Percentiles rank a stretch among this genome's conserved stretches.
Evolutionary conservation across 2,329 filamentous ascomycete genomes (phyloP).

Genomic region (Mariannaea sp.): DNA sequence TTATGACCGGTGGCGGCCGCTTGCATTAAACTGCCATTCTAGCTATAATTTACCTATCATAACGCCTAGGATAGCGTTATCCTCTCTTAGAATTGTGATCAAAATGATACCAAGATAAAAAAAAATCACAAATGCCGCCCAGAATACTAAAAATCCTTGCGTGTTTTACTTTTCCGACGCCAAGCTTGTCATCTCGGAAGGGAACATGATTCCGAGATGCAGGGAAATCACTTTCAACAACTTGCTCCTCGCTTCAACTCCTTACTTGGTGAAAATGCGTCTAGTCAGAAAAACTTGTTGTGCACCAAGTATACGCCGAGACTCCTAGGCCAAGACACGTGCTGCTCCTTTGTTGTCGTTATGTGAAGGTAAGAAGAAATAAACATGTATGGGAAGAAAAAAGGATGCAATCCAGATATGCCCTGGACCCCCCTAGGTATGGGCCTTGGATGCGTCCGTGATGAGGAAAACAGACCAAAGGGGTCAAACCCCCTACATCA

Average conservation of each 20-base stretch:
- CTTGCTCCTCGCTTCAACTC: slow-evolving; percentile 11
- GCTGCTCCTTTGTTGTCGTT: slow-evolving; percentile 7
- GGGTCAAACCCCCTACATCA: too few species aligned
- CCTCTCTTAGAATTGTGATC: background rate
- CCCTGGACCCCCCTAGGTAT: too few species aligned
- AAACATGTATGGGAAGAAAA: background rate
- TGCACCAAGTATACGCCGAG: background rate
- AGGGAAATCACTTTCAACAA: slow-evolving; percentile 3
- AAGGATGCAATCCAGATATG: background rate
- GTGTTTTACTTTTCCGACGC: slow-evolving; percentile 9
- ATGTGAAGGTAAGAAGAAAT: background rate
- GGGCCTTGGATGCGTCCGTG: too few species aligned
- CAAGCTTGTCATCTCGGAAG: slow-evolving; percentile 8
- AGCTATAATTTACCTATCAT: slow-evolving; percentile 3
- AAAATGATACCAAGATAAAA: background rate
- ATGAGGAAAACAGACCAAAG: too few species aligned
- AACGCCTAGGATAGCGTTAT: background rate
- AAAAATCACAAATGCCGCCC: slow-evolving; percentile 2
- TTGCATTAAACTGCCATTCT: slow-evolving; percentile 4
- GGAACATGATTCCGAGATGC: slow-evolving; percentile 6
- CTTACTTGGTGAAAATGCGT: slow-evolving; percentile 1
- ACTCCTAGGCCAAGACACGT: background rate
- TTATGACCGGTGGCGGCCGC: slow-evolving; percentile 5
- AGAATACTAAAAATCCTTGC: slow-evolving; percentile 1
- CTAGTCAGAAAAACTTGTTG: slow-evolving; percentile 1